Percentiles rank a stretch among this genome's conserved stretches.
phyloP scores from a whole-genome alignment of 139 green algal genomes.

The Haematococcus lacustris region DNA sequence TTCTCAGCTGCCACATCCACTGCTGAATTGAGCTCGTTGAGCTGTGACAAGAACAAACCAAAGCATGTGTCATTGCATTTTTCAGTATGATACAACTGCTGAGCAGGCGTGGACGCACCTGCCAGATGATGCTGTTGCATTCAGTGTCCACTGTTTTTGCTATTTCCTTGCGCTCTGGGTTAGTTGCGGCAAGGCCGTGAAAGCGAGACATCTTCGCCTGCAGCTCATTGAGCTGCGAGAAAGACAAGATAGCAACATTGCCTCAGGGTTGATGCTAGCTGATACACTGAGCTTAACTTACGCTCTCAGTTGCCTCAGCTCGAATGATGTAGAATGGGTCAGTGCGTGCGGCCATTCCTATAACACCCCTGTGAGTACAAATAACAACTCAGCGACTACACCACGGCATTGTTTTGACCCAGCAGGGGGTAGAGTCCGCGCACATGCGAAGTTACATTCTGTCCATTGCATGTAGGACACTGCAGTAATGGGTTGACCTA shows the following conservation, averaged over 20 bases:
- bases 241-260: too few species aligned
- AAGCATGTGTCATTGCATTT: too few species aligned
- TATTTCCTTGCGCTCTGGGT: slow-evolving; percentile 43
- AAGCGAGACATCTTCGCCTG: slow-evolving; percentile 47
- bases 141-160: slow-evolving; percentile 30
- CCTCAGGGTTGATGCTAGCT: too few species aligned
- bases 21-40: slow-evolving; percentile 67
- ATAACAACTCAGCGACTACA: too few species aligned
- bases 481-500: too few species aligned
- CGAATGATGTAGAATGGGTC: slow-evolving; percentile 50
- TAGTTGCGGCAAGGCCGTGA: slow-evolving; percentile 37
- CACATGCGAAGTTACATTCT: neutral
- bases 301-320: slow-evolving; percentile 36
- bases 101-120: too few species aligned
- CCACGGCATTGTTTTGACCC: neutral
- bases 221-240: slow-evolving; percentile 43
- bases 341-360: too few species aligned
- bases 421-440: neutral
- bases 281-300: too few species aligned
- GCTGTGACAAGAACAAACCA: too few species aligned
- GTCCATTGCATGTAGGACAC: too few species aligned
- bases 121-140: slow-evolving; percentile 35
- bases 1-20: slow-evolving; percentile 69
- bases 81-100: too few species aligned
- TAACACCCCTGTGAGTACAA: too few species aligned